Evolutionary conservation across 2,329 filamentous ascomycete genomes (phyloP), one percentile per base, ranked within the genome.

Genomic region (Ceratocystis cubensis): DNA sequence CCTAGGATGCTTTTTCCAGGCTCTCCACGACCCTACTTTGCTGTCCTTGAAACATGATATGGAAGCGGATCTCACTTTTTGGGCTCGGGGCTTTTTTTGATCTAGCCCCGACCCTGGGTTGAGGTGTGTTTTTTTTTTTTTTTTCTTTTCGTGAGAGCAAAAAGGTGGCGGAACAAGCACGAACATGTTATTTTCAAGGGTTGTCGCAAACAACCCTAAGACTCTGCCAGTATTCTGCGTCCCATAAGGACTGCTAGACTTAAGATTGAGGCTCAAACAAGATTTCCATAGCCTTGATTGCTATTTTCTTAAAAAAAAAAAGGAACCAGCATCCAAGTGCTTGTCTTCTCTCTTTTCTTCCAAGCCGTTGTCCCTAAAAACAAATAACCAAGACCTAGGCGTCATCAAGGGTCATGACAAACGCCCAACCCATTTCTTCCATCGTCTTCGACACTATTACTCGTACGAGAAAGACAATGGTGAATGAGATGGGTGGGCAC

Each of bases 391-490:
- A 37, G 33, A 37, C 33, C 8, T 13, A 37, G 33, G 33, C 33
- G 33, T 37, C 33, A 37, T 13, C 53, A 59, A 53, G 13, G 46
- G 46, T 17, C 53, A 30, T 22, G 22, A 15, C 25, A 30, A 30
- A 33, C 4, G 7, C 33, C 48, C 20, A 59, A 30, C 53, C 28
- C 4, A n/a, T n/a, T n/a, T 57, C 25, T 59, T 59, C 53, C 53
- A 59, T 59, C 28, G 53, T 6, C 13, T 59, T 59, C 53, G 53
- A 59, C 53, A 33, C 53, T 59, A 59, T 59, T 37, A 59, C 53
- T 59, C 28, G 25, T 59, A 37, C 25, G 53, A 59, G 53, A 25
- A 28, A 28, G 28, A 59, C 53, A 59, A 59, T 33, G 28, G 28
- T 13, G 10, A n/a, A 50, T 22, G 33, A 37, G 33, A 37, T 37